Conservation (phyloP, 768 basidiomycete species). For the Boletales sp. region DNA sequence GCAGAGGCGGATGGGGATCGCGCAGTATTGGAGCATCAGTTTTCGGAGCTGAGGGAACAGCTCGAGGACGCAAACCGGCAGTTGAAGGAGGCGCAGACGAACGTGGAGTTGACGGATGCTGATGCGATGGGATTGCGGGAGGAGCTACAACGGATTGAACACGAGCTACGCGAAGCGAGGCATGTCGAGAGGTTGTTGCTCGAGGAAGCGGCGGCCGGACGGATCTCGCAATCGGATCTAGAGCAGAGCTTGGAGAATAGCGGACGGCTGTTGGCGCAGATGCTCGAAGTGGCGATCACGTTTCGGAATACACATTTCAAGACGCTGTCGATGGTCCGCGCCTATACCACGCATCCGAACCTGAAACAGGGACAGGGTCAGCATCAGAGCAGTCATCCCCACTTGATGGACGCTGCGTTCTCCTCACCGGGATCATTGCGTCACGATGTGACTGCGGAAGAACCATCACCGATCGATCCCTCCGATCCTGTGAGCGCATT, state of each 20-base stretch:
- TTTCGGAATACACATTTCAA: slow-evolving; percentile 77
- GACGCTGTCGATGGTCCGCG: slow-evolving; percentile 59
- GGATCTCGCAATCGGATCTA: slow-evolving; percentile 61
- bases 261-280: slow-evolving; percentile 71
- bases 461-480: slow-evolving; percentile 75
- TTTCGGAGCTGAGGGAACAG: slow-evolving; percentile 63
- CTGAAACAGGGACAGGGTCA: slow-evolving; percentile 39
- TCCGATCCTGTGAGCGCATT: slow-evolving; percentile 69
- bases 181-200: slow-evolving; percentile 67
- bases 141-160: slow-evolving; percentile 68
- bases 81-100: slow-evolving; percentile 57
- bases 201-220: slow-evolving; percentile 69
- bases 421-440: slow-evolving; percentile 47
- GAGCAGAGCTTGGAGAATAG: slow-evolving; percentile 66
- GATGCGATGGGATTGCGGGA: slow-evolving; percentile 69
- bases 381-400: slow-evolving; percentile 20
- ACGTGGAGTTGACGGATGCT: slow-evolving; percentile 60
- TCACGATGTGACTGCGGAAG: slow-evolving; percentile 46
- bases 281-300: slow-evolving; percentile 74
- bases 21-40: slow-evolving; percentile 87
- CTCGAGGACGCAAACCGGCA: slow-evolving; percentile 60
- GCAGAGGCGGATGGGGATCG: slow-evolving; percentile 93
- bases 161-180: slow-evolving; percentile 64
- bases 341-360: slow-evolving; percentile 51
- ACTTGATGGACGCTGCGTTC: slow-evolving; percentile 48